Base-by-base conservation (phyloP, 768 basidiomycete genomes). In the Xerocomellus dryophilus region DNA sequence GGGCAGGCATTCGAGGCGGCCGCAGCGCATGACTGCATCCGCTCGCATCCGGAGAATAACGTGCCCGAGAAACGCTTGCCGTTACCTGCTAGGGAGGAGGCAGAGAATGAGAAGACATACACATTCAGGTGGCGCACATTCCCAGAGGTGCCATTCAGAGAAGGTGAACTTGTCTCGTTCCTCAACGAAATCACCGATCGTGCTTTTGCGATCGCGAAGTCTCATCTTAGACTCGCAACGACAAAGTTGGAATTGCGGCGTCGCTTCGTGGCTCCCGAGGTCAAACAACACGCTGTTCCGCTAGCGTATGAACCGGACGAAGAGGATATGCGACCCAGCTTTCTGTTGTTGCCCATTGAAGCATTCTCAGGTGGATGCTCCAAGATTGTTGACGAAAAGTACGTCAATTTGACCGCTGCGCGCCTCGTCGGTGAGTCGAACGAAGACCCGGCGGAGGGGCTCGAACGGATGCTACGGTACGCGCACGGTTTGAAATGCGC, bases 321-420 rank as follows among this genome's bases (percentile, higher is more conserved):
- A 6, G 25, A 27, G 11, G 25, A 44, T 7, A 36, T 57, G 15
- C 32, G 41, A 5, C 61, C 58, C 11, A 50, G 47, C 31, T 54
- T 62, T 45, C 10, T 62, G 18, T 20, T 62, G 34, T 52, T 62
- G 52, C 61, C 55, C 12, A 49, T 51, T 3, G n/a, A 46, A 7
- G 61, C 61, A 5, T 62, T 62, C 43, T 20, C 27, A 2, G 57
- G 23, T 10, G 39, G 34, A 11, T 17, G 12, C 31, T 43, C 43
- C 31, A 23, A 42, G 49, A 50, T 32, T 5, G 49, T 50, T 10
- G 32, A 50, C 32, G 23, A 11, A 18, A 42, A 32, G 27, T 43
- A 18, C 5, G 9, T 50, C 49, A 42, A 43, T 25, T 18, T 25
- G 23, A 25, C 32, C 5, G 32, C 41, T 11, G 9, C 56, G 11